Conservation (phyloP, 2,329 filamentous ascomycete genomes). For the Orbilia brochopaga region DNA sequence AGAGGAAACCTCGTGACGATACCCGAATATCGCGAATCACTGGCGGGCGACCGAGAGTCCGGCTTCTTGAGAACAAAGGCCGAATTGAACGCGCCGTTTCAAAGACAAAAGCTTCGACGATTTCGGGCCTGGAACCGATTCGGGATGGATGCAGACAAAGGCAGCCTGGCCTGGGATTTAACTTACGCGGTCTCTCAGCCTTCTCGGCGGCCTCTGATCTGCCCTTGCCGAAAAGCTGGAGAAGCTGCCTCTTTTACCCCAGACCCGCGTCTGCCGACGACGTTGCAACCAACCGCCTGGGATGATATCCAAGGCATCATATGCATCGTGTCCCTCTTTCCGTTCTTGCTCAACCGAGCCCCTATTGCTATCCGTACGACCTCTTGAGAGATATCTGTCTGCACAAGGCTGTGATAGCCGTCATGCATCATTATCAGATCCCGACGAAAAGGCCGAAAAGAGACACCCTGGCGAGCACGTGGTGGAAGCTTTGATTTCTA, state of each 20-base stretch:
- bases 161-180: not conserved
- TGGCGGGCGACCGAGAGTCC: not conserved
- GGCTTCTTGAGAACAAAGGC: not conserved
- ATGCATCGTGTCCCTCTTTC: conserved; percentile 6
- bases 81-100: not conserved
- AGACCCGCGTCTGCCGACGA: conserved; percentile 23
- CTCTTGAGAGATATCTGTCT: not conserved
- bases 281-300: conserved; percentile 15
- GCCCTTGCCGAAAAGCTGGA: not conserved
- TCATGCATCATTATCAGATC: conserved; percentile 1
- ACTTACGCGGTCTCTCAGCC: not conserved
- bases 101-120: conserved; percentile 1
- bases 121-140: not conserved
- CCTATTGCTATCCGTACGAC: not conserved
- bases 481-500: conserved; percentile 38
- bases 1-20: conserved; percentile 24
- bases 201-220: not conserved
- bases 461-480: conserved; percentile 38
- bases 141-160: not conserved
- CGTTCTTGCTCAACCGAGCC: conserved; percentile 20
- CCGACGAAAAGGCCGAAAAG: conserved; percentile 15
- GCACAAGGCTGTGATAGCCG: not conserved
- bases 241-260: conserved; percentile 26
- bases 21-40: not conserved
- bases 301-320: conserved; percentile 9